phyloP scores from a whole-genome alignment of 495 filamentous ascomycete genomes.

The Neurospora terricola region DNA sequence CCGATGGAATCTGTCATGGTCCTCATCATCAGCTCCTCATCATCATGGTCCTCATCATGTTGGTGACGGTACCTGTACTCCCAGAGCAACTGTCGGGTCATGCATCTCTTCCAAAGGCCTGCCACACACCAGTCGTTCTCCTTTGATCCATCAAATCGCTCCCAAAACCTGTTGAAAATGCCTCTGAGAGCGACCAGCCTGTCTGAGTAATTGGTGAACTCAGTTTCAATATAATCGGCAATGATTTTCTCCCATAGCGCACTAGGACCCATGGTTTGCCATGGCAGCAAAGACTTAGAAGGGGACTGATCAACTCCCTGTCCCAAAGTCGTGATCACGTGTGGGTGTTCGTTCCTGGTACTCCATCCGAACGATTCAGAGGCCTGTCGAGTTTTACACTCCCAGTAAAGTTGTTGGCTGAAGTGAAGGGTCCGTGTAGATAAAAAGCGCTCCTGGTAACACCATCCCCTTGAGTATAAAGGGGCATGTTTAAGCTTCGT shows the following conservation, averaged over 20 bases:
- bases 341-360: neutral
- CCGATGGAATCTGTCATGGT: too few relatives aligned
- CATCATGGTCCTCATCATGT: too few relatives aligned
- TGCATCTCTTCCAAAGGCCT: neutral
- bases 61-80: too few relatives aligned
- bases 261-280: too few relatives aligned
- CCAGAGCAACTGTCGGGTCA: neutral
- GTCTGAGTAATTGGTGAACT: neutral
- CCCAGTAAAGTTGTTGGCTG: neutral
- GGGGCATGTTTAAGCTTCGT: neutral
- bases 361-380: neutral
- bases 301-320: neutral
- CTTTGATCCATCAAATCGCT: neutral
- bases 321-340: neutral
- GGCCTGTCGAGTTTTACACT: neutral
- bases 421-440: neutral
- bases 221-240: neutral
- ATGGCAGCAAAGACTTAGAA: neutral
- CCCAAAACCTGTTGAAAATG: neutral
- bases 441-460: neutral
- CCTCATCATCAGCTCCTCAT: too few relatives aligned
- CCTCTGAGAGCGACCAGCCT: neutral
- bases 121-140: neutral
- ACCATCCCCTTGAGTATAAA: neutral
- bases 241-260: neutral